Percentiles rank a stretch among this genome's conserved stretches.
phyloP scores from a whole-genome alignment of 805 yeast species.

The Candida sithepensis region DNA sequence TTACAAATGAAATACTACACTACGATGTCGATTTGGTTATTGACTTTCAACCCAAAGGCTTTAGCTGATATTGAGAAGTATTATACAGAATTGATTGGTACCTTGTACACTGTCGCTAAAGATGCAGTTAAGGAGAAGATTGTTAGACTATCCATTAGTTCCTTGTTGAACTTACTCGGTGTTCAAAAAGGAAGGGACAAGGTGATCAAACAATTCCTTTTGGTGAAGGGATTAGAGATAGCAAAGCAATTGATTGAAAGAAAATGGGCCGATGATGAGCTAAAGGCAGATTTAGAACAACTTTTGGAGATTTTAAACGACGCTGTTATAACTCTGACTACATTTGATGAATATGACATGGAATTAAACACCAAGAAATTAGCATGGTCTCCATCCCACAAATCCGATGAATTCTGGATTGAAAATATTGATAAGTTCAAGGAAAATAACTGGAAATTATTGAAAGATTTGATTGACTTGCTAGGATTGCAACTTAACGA shows the following conservation, averaged over 20 bases:
- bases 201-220: conserved; percentile 60
- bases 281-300: conserved; percentile 63
- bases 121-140: conserved; percentile 90
- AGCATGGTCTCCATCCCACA: conserved; percentile 91
- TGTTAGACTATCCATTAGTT: conserved; percentile 76
- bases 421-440: conserved; percentile 76
- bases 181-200: conserved; percentile 37
- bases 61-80: conserved; percentile 45
- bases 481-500: conserved; percentile 36
- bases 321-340: conserved; percentile 75
- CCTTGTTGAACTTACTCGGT: conserved; percentile 57
- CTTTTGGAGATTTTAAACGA: conserved; percentile 62
- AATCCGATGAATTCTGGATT: conserved; percentile 83
- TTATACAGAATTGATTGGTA: conserved; percentile 53
- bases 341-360: conserved; percentile 86
- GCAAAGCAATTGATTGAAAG: conserved; percentile 71
- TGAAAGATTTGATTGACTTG: conserved; percentile 56
- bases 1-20: conserved; percentile 83
- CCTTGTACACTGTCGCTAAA: conserved; percentile 57
- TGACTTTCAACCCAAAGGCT: conserved; percentile 64
- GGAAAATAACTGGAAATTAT: conserved; percentile 69
- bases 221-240: conserved; percentile 71
- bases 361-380: conserved; percentile 78
- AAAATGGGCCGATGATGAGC: conserved; percentile 93
- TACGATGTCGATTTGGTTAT: conserved; percentile 77